These are phyloP conservation scores for Apophysomyces elegans DNA, from an alignment of 371 early-diverging fungal species.

Conservation along the genomic window DNA sequence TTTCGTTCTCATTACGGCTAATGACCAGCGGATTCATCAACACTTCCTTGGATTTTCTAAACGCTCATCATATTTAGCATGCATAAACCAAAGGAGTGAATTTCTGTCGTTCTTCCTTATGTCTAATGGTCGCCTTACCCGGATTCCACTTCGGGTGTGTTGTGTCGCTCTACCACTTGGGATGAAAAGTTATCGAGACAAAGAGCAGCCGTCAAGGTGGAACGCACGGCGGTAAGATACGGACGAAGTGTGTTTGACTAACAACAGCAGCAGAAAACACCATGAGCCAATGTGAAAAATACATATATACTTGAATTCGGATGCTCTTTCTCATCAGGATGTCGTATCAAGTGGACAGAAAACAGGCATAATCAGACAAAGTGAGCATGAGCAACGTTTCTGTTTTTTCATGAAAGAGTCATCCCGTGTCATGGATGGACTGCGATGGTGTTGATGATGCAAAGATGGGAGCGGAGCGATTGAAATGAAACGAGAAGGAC, in stretches of 20 bases:
- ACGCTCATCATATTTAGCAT: not conserved
- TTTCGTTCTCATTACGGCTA: constrained; percentile 94
- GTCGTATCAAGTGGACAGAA: no score
- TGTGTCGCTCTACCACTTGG: constrained; percentile 97
- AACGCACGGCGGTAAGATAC: constrained; percentile 93
- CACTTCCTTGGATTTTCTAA: constrained; percentile 79
- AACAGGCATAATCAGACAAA: no score
- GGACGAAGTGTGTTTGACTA: constrained; percentile 97
- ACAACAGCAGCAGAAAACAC: not conserved
- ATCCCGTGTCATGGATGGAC: no score
- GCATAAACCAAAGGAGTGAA: constrained; percentile 1
- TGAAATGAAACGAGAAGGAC: not conserved
- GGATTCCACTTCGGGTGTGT: constrained; percentile 97
- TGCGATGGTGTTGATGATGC: no score
- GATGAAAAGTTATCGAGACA: constrained; percentile 97
- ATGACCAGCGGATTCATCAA: constrained; percentile 90
- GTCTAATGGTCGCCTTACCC: constrained; percentile 57
- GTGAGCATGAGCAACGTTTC: no score
- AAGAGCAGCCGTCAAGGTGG: constrained; percentile 92
- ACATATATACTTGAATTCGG: not conserved
- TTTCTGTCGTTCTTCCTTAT: not conserved
- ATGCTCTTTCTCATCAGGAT: not conserved
- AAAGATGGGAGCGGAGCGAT: not conserved
- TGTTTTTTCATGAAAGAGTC: no score
- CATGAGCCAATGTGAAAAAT: no score